Evolutionary conservation across 1,284 basidiomycete species (phyloP).

Genomic region (Tetrapyrgos nigripes): DNA sequence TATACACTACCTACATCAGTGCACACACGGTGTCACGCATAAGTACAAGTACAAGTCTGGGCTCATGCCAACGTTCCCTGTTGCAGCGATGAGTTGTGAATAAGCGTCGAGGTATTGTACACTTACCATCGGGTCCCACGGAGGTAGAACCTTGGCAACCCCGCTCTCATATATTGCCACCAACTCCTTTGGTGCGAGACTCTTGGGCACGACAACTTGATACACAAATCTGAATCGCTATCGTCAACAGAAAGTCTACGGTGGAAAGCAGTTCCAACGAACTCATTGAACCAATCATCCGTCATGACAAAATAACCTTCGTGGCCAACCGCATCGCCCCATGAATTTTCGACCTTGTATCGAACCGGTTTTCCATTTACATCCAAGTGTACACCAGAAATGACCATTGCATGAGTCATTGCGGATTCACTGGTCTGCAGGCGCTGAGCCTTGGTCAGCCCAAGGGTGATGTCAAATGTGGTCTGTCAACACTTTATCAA

Average conservation of each 20-base stretch:
- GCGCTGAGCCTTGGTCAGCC: constrained; percentile 85
- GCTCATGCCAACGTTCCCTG: constrained; percentile 28
- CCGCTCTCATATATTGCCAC: constrained; percentile 79
- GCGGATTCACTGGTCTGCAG: constrained; percentile 82
- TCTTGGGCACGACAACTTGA: constrained; percentile 87
- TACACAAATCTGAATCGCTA: constrained; percentile 70
- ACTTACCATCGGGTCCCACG: constrained; percentile 92
- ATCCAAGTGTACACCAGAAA: constrained; percentile 91
- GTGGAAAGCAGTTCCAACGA: constrained; percentile 38
- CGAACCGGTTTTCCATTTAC: constrained; percentile 76
- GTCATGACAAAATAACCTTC: constrained; percentile 95
- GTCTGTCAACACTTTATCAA: constrained; percentile 37
- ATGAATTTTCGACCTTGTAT: constrained; percentile 96
- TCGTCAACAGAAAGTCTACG: constrained; percentile 10
- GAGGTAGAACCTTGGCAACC: constrained; percentile 70
- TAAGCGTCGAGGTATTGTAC: background rate
- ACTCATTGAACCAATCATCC: constrained; percentile 92
- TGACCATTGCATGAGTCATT: constrained; percentile 96
- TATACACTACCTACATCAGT: no score
- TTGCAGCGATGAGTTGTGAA: background rate
- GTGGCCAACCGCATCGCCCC: constrained; percentile 84
- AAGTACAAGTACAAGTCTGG: background rate
- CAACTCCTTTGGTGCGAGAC: constrained; percentile 80
- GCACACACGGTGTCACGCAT: no score
- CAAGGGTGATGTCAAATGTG: constrained; percentile 63